A percentile compares a stretch with the other conserved stretches of the same genome.
Conservation (phyloP, 805 yeast species). For the Kuraishia molischiana region DNA sequence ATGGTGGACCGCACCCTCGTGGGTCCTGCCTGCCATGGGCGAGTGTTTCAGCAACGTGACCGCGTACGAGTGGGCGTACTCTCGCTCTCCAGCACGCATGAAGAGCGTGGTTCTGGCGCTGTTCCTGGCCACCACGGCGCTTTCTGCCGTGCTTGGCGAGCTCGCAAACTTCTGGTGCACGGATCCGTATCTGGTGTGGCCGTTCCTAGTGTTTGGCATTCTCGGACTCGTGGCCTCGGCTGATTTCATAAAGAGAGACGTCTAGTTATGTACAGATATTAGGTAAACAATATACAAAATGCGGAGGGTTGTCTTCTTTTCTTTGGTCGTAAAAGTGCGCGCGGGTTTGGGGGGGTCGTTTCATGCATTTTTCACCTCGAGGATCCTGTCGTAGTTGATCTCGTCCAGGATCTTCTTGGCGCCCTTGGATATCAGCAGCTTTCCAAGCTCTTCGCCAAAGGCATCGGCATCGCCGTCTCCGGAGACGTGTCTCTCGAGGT, state of each 20-base stretch:
- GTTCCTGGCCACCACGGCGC: slow-evolving; percentile 28
- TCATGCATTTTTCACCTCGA: slow-evolving; percentile 18
- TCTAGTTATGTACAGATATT: no score
- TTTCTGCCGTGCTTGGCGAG: slow-evolving; percentile 31
- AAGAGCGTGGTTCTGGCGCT: slow-evolving; percentile 39
- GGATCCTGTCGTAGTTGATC: slow-evolving; percentile 63
- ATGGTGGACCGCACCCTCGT: slow-evolving; percentile 23
- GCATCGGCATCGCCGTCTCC: slow-evolving; percentile 51
- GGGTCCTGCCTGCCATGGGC: slow-evolving; percentile 36
- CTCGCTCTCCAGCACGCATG: slow-evolving; percentile 39
- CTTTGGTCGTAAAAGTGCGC: no score
- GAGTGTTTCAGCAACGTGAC: slow-evolving; percentile 44
- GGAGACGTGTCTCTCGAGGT: slow-evolving; percentile 25
- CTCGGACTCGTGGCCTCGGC: slow-evolving; percentile 20
- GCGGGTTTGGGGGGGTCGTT: neutral
- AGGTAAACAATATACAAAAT: no score
- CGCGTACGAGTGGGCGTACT: slow-evolving; percentile 44
- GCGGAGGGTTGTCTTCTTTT: no score
- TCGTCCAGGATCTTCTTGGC: slow-evolving; percentile 76
- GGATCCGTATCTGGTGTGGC: slow-evolving; percentile 29
- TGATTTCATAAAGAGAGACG: neutral
- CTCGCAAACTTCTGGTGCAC: slow-evolving; percentile 24
- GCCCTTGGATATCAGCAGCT: slow-evolving; percentile 57
- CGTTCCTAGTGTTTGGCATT: slow-evolving; percentile 24
- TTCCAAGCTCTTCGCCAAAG: slow-evolving; percentile 66